Conservation (phyloP, 768 basidiomycete genomes). For the Agaricus subrufescens region DNA sequence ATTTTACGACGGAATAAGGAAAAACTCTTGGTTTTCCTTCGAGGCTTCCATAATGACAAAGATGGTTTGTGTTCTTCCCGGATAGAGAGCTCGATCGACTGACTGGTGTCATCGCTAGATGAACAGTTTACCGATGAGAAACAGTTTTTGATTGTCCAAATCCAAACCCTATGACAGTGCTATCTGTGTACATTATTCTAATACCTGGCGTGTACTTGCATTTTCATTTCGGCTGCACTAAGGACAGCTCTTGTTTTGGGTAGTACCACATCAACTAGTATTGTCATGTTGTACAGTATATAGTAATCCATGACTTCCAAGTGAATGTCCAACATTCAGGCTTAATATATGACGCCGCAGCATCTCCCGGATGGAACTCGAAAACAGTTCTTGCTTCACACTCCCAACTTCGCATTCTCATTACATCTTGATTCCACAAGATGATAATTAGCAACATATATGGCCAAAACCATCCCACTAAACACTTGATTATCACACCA, state of each 20-base stretch:
- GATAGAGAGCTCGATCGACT: no score
- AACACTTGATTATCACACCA: not conserved
- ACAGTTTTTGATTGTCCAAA: constrained; percentile 92
- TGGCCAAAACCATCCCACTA: no score
- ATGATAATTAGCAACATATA: no score
- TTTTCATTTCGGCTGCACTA: no score
- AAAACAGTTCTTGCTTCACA: no score
- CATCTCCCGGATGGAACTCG: no score
- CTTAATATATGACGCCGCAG: no score
- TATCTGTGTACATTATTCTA: not conserved
- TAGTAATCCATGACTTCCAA: not conserved
- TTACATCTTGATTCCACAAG: no score
- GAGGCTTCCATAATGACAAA: constrained; percentile 96
- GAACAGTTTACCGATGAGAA: constrained; percentile 99
- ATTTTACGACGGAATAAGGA: constrained; percentile 94
- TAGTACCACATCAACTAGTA: not conserved
- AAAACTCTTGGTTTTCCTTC: constrained; percentile 84
- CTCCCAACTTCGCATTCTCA: no score
- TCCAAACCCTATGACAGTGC: constrained; percentile 60
- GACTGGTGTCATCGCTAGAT: constrained; percentile 38
- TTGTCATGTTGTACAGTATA: not conserved
- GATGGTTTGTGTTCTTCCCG: constrained; percentile 57
- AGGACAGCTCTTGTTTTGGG: no score
- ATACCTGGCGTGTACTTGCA: not conserved
- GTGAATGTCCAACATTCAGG: no score